These are phyloP conservation scores for Symbiodinium pilosum DNA, from an alignment of 73 alveolate genomes.

Conservation along the genomic window DNA sequence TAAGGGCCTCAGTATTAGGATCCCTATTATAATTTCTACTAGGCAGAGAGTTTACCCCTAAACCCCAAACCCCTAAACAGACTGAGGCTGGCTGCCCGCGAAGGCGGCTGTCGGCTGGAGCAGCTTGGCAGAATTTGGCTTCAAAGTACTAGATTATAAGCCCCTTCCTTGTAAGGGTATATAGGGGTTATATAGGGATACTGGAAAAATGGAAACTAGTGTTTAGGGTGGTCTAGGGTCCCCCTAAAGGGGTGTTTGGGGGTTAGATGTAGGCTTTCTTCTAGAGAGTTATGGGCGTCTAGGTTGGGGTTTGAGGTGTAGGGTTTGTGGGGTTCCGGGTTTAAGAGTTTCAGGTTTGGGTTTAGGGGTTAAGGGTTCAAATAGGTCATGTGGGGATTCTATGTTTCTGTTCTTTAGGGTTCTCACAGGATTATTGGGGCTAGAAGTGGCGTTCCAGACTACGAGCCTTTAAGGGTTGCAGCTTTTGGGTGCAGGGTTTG, in stretches of 20 bases:
- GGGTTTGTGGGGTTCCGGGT: not conserved
- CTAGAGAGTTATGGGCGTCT: too few species aligned
- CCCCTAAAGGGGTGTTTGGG: too few species aligned
- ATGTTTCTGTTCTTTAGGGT: too few species aligned
- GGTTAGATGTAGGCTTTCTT: too few species aligned
- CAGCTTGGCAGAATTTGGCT: not conserved
- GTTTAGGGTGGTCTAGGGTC: too few species aligned
- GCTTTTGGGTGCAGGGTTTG: not conserved
- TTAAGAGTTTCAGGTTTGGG: not conserved
- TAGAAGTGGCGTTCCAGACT: not conserved
- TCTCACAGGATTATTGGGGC: not conserved
- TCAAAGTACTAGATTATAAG: not conserved
- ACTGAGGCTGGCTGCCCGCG: slow-evolving; percentile 49
- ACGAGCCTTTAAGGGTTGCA: not conserved
- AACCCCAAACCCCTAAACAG: not conserved
- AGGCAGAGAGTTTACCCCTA: too few species aligned
- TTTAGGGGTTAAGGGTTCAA: not conserved
- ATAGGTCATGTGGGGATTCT: too few species aligned
- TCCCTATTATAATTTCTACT: too few species aligned
- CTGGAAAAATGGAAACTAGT: too few species aligned
- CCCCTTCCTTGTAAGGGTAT: not conserved
- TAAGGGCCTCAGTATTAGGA: too few species aligned
- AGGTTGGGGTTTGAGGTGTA: too few species aligned
- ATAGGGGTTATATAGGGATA: too few species aligned
- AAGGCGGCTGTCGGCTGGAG: slow-evolving; percentile 79